These are phyloP conservation scores for Citrus cavaleriei DNA, from an alignment of 345 rosid genomes.

Conservation along the genomic window DNA sequence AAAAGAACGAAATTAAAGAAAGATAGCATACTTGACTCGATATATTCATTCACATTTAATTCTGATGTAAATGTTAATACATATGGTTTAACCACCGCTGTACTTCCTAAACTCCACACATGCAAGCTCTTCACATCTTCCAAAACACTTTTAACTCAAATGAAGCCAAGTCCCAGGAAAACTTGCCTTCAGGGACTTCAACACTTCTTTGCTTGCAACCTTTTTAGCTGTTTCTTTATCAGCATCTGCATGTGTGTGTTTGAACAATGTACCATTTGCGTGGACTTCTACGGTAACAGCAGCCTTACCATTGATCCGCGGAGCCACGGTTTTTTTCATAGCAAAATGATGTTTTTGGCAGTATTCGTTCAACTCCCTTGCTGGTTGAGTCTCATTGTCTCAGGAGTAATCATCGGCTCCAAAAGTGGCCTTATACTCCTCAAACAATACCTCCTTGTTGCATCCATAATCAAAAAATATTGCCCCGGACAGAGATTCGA, in stretches of 20 bases:
- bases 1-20: too few relatives aligned
- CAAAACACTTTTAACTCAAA: too few relatives aligned
- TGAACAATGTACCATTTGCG: constrained; percentile 38
- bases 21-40: too few relatives aligned
- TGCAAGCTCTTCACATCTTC: background rate
- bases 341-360: constrained; percentile 46
- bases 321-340: constrained; percentile 7
- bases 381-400: constrained; percentile 62
- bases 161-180: background rate
- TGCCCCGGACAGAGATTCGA: constrained; percentile 90
- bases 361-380: constrained; percentile 51
- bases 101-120: background rate
- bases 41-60: background rate
- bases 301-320: constrained; percentile 17
- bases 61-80: background rate
- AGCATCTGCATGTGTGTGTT: constrained; percentile 33
- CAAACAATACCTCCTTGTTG: constrained; percentile 52
- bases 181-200: constrained; percentile 43
- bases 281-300: constrained; percentile 44
- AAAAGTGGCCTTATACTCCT: constrained; percentile 63
- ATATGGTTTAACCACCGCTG: background rate
- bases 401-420: constrained; percentile 69
- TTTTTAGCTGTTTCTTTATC: constrained; percentile 53
- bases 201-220: constrained; percentile 53
- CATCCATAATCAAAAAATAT: constrained; percentile 76